Evolutionary conservation across 2,329 filamentous ascomycete species (phyloP).

Genomic region (Phaeosphaeria sp.): DNA sequence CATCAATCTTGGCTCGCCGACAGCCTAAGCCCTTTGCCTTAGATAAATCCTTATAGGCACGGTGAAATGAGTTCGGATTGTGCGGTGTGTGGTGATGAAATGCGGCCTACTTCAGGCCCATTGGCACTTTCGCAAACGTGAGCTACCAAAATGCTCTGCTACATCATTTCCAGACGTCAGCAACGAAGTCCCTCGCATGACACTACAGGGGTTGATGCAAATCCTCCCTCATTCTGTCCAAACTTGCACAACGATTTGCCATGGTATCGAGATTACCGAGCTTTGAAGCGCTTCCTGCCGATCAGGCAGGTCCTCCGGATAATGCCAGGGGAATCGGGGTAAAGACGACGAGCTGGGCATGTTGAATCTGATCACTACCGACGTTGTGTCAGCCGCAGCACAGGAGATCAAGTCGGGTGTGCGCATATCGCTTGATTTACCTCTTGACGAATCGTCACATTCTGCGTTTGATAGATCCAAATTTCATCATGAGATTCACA

Average conservation of each 20-base stretch:
- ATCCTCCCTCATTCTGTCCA: no score
- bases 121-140: no score
- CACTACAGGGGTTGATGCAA: no score
- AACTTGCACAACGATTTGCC: not conserved
- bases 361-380: constrained; percentile 58
- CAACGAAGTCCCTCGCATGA: no score
- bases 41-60: not conserved
- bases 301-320: constrained; percentile 3
- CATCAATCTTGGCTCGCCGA: not conserved
- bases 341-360: constrained; percentile 38
- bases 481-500: not conserved
- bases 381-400: constrained; percentile 43
- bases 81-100: no score
- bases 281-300: not conserved
- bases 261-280: not conserved
- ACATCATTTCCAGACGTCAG: no score
- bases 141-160: no score
- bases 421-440: constrained; percentile 50
- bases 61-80: not conserved
- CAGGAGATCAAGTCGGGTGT: constrained; percentile 48
- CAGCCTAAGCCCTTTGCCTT: not conserved
- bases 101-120: no score
- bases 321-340: constrained; percentile 59
- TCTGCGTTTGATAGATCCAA: not conserved
- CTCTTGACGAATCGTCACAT: not conserved